phyloP scores from a whole-genome alignment of 2,329 filamentous ascomycete genomes.

The Pyrenochaeta sp. region DNA sequence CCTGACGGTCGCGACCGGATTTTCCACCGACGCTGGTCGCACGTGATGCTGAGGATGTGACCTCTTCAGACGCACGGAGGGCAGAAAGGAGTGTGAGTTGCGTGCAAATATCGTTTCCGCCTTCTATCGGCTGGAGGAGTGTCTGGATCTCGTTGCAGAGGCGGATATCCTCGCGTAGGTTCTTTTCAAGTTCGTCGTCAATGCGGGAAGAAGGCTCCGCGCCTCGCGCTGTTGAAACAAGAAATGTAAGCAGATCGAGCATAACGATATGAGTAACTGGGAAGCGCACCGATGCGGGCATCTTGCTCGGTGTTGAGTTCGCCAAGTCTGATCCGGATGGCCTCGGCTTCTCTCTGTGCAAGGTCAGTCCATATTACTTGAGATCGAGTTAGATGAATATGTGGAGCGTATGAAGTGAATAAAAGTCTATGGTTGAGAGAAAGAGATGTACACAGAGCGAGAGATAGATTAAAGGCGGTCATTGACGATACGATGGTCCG shows the following conservation, averaged over 20 bases:
- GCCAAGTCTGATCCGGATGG: conserved; percentile 41
- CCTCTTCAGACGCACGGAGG: conserved; percentile 57
- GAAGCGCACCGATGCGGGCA: conserved; percentile 35
- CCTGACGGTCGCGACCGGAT: conserved; percentile 46
- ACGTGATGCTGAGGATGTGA: conserved; percentile 44
- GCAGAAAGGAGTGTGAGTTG: conserved; percentile 58
- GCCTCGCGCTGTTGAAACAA: conserved; percentile 39
- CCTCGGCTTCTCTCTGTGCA: conserved; percentile 41
- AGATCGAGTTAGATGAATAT: not conserved
- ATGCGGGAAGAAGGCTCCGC: conserved; percentile 50
- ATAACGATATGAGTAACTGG: not conserved
- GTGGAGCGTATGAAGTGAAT: not conserved
- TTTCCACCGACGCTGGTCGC: conserved; percentile 46
- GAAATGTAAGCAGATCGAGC: not conserved
- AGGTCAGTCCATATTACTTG: conserved; percentile 8
- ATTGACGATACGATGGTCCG: too few relatives aligned
- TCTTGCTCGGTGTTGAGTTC: conserved; percentile 41
- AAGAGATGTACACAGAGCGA: too few relatives aligned
- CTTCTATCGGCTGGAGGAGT: conserved; percentile 53
- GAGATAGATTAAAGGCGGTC: too few relatives aligned
- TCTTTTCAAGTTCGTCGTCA: conserved; percentile 56
- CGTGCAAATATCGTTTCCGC: conserved; percentile 52
- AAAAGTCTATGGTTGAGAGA: not conserved
- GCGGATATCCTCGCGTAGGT: conserved; percentile 59
- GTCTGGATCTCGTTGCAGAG: conserved; percentile 56